phyloP scores from a whole-genome alignment of 1,139 yeast species.

The Kurtzmaniella quercitrusa region DNA sequence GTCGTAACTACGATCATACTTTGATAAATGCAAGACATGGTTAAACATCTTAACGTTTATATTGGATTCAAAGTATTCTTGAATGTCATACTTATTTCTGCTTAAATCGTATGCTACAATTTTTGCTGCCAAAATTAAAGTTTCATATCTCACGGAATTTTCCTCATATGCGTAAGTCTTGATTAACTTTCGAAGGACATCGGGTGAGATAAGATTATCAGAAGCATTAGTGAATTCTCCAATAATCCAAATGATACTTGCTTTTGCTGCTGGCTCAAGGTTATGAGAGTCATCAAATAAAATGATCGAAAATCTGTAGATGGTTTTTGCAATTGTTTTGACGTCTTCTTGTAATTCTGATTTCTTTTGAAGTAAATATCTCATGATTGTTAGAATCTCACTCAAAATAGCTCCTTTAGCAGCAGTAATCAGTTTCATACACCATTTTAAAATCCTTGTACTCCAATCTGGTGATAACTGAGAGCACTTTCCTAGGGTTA shows the following conservation, averaged over 20 bases:
- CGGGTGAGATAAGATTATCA: constrained; percentile 59
- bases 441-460: constrained; percentile 37
- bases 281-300: constrained; percentile 15
- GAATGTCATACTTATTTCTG: constrained; percentile 24
- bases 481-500: constrained; percentile 54
- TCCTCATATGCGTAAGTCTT: constrained; percentile 54
- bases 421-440: constrained; percentile 28
- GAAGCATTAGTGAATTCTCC: constrained; percentile 67
- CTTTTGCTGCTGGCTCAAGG: constrained; percentile 56
- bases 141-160: constrained; percentile 63
- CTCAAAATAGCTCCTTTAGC: constrained; percentile 37
- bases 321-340: constrained; percentile 29
- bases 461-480: constrained; percentile 34
- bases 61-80: constrained; percentile 11
- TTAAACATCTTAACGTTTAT: constrained; percentile 55
- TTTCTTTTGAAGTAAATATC: constrained; percentile 66
- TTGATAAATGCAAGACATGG: constrained; percentile 59
- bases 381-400: constrained; percentile 63
- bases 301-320: constrained; percentile 32
- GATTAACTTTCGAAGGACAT: constrained; percentile 62
- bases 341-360: constrained; percentile 15
- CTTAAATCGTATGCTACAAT: constrained; percentile 53
- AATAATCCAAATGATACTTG: constrained; percentile 85
- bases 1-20: constrained; percentile 73
- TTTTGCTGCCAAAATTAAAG: constrained; percentile 71